A percentile compares a stretch with the other conserved stretches of the same genome.
phyloP scores from a whole-genome alignment of 164 flowering plant genomes.

The Cinnamomum chago region DNA sequence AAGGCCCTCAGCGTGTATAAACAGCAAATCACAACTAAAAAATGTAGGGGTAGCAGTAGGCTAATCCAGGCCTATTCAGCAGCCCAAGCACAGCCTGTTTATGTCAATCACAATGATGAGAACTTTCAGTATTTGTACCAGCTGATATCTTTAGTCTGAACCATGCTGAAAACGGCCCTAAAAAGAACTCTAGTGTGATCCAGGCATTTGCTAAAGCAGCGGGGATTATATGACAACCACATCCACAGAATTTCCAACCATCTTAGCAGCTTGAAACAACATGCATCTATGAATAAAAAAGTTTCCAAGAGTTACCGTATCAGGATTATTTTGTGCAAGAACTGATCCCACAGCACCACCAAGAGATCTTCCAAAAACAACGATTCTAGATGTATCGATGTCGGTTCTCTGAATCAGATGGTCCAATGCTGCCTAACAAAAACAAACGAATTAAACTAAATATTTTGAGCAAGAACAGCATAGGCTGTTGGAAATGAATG shows the following conservation, averaged over 20 bases:
- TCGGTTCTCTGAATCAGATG: constrained; percentile 84
- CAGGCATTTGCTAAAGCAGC: not conserved
- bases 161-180: too few relatives aligned
- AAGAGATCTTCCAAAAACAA: constrained; percentile 96
- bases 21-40: too few relatives aligned
- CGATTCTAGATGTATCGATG: constrained; percentile 81
- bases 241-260: not conserved
- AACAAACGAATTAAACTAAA: constrained; percentile 4
- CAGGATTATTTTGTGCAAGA: constrained; percentile 83
- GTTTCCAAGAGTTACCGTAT: constrained; percentile 55
- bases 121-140: too few relatives aligned
- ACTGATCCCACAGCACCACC: constrained; percentile 98
- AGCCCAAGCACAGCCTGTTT: not conserved
- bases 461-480: constrained; percentile 1
- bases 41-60: too few relatives aligned
- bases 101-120: too few relatives aligned
- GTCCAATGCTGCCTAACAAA: constrained; percentile 84
- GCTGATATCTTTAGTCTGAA: too few relatives aligned
- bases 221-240: not conserved
- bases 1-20: too few relatives aligned
- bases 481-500: not conserved
- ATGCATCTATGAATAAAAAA: not conserved
- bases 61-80: too few relatives aligned
- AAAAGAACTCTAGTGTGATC: too few relatives aligned
- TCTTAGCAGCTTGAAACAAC: not conserved